phyloP scores from a whole-genome alignment of 176 grass and related monocot species.

The Coix lacrymajobi region DNA sequence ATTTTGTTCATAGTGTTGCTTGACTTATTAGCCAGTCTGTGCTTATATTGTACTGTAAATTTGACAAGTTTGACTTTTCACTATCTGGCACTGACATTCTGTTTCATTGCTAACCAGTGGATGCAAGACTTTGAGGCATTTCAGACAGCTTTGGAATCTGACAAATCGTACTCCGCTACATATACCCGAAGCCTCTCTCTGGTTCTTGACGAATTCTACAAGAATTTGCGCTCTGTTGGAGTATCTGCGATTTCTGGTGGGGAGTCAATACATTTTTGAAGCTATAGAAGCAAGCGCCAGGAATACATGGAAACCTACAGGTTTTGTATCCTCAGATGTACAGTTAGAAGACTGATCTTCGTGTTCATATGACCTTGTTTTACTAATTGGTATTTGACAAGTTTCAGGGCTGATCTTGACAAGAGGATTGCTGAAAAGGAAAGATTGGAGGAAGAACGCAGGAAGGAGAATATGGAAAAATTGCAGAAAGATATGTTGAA shows the following conservation, averaged over 20 bases:
- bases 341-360: not conserved
- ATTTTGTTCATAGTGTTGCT: not conserved
- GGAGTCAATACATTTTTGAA: constrained; percentile 68
- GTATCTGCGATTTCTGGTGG: constrained; percentile 79
- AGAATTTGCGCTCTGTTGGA: constrained; percentile 77
- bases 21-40: not conserved
- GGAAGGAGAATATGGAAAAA: constrained; percentile 76
- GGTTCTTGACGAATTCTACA: constrained; percentile 90
- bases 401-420: constrained; percentile 80
- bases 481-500: constrained; percentile 84
- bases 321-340: constrained; percentile 24
- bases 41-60: not conserved
- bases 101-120: constrained; percentile 58
- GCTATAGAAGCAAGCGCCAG: constrained; percentile 69
- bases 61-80: not conserved
- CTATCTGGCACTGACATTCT: not conserved
- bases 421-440: constrained; percentile 88
- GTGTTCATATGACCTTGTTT: not conserved
- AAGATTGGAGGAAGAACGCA: constrained; percentile 58
- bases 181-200: constrained; percentile 80
- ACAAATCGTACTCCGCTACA: constrained; percentile 75
- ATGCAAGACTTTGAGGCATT: constrained; percentile 97
- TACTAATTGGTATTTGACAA: constrained; percentile 7
- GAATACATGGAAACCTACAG: constrained; percentile 96
- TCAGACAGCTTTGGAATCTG: constrained; percentile 76